Evolutionary conservation across 1,139 yeast genomes (phyloP).

Genomic region (Hemisphaericaspora xylanilytica): DNA sequence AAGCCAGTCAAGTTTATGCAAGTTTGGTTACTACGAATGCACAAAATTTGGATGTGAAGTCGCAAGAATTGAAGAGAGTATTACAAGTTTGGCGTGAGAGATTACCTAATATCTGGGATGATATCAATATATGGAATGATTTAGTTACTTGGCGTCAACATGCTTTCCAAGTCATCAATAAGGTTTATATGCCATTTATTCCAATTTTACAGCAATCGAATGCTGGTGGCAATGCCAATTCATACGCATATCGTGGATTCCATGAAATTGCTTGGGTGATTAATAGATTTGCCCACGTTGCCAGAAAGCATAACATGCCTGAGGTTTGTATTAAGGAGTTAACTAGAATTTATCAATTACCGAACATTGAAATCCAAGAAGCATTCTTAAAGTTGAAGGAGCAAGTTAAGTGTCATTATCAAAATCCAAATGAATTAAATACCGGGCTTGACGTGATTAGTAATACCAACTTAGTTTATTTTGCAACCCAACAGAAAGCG

Average conservation of each 20-base stretch:
- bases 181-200: slow-evolving; percentile 88
- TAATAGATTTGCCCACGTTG: slow-evolving; percentile 97
- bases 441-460: slow-evolving; percentile 97
- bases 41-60: slow-evolving; percentile 85
- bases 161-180: slow-evolving; percentile 95
- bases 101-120: slow-evolving; percentile 95
- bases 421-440: slow-evolving; percentile 78
- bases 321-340: slow-evolving; percentile 93
- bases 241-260: slow-evolving; percentile 94
- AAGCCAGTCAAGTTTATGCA: slow-evolving; percentile 92
- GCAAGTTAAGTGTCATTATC: slow-evolving; percentile 97
- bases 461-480: slow-evolving; percentile 91
- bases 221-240: slow-evolving; percentile 71
- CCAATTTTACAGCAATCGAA: slow-evolving; percentile 80
- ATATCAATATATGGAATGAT: slow-evolving; percentile 96
- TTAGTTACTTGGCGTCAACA: slow-evolving; percentile 98
- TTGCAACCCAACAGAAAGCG: slow-evolving; percentile 96
- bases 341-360: slow-evolving; percentile 90
- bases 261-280: slow-evolving; percentile 99
- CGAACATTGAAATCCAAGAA: slow-evolving; percentile 97
- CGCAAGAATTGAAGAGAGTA: slow-evolving; percentile 91
- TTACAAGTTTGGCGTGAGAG: slow-evolving; percentile 98
- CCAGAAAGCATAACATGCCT: slow-evolving; percentile 93
- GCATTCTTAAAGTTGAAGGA: slow-evolving; percentile 94
- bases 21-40: slow-evolving; percentile 88